Evolutionary conservation across 208 protist species (phyloP).

Genomic region (Leishmania arabica): DNA sequence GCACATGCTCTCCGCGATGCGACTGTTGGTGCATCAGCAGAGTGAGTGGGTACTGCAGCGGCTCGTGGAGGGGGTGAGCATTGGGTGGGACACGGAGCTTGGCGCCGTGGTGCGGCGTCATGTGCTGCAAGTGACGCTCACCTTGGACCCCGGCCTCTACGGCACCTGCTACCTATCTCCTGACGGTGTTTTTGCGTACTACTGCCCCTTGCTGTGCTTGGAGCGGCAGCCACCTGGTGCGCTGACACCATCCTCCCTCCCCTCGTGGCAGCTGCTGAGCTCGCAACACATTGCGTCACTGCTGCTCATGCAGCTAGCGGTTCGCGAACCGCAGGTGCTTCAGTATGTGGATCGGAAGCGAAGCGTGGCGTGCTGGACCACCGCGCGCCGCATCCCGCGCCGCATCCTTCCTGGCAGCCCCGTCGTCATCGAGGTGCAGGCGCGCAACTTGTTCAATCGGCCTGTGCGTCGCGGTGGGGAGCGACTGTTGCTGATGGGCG

Average conservation of each 20-base stretch:
- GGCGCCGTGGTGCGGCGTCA: constrained; percentile 62
- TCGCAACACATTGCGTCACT: constrained; percentile 73
- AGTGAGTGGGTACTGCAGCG: constrained; percentile 75
- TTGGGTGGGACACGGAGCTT: constrained; percentile 79
- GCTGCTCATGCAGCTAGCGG: constrained; percentile 65
- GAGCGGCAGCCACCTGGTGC: constrained; percentile 34
- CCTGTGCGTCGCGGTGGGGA: constrained; percentile 32
- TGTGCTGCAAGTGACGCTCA: constrained; percentile 58
- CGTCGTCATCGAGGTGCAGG: constrained; percentile 28
- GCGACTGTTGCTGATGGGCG: constrained; percentile 46
- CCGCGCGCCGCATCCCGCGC: constrained; percentile 26
- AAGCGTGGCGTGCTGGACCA: constrained; percentile 63
- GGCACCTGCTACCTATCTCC: constrained; percentile 54
- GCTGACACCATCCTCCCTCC: constrained; percentile 27
- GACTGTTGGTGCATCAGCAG: constrained; percentile 60
- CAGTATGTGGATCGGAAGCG: constrained; percentile 43
- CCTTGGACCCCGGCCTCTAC: constrained; percentile 43
- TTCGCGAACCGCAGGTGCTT: constrained; percentile 36
- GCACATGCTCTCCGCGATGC: constrained; percentile 57
- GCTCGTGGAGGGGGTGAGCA: constrained; percentile 64
- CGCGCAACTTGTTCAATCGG: constrained; percentile 43
- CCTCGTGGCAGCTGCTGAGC: constrained; percentile 67
- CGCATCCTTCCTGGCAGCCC: constrained; percentile 26
- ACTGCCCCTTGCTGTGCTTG: constrained; percentile 70
- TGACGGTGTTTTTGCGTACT: constrained; percentile 58